These are phyloP conservation scores for Trapa incisa DNA, from an alignment of 345 rosid genomes.

Conservation along the genomic window DNA sequence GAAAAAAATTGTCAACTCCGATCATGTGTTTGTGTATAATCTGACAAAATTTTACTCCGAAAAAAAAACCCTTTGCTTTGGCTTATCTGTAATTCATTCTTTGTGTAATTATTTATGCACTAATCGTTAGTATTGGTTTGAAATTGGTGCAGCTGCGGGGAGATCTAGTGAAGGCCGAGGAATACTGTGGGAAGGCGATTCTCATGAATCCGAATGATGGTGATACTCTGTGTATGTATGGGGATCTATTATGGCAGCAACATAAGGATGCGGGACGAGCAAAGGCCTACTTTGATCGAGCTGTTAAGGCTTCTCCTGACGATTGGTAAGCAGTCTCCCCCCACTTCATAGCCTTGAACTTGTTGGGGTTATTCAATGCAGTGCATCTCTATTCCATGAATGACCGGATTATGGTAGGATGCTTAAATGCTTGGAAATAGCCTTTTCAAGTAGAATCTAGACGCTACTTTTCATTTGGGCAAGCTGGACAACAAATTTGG, in stretches of 20 bases:
- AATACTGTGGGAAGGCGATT: constrained; percentile 75
- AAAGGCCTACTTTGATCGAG: constrained; percentile 60
- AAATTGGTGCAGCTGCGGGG: constrained; percentile 41
- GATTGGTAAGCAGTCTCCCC: constrained; percentile 42
- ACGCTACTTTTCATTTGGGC: too few species aligned
- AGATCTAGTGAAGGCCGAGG: constrained; percentile 61
- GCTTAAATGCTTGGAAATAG: too few species aligned
- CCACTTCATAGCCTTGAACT: neutral
- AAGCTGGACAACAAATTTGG: neutral
- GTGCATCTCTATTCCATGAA: neutral
- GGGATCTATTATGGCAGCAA: constrained; percentile 61
- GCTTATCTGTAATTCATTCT: neutral
- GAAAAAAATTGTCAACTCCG: neutral
- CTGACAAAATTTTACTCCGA: neutral
- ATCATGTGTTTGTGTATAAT: neutral
- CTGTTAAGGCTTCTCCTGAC: constrained; percentile 67
- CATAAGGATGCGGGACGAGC: constrained; percentile 67
- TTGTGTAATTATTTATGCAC: neutral
- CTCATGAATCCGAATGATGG: constrained; percentile 54
- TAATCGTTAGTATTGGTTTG: constrained; percentile 1
- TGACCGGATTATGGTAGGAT: neutral
- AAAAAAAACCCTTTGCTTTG: neutral
- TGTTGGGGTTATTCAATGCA: neutral
- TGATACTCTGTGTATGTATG: constrained; percentile 66
- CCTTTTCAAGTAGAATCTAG: too few species aligned